phyloP scores from a whole-genome alignment of 768 basidiomycete genomes.

The Boletus subcaerulescens region DNA sequence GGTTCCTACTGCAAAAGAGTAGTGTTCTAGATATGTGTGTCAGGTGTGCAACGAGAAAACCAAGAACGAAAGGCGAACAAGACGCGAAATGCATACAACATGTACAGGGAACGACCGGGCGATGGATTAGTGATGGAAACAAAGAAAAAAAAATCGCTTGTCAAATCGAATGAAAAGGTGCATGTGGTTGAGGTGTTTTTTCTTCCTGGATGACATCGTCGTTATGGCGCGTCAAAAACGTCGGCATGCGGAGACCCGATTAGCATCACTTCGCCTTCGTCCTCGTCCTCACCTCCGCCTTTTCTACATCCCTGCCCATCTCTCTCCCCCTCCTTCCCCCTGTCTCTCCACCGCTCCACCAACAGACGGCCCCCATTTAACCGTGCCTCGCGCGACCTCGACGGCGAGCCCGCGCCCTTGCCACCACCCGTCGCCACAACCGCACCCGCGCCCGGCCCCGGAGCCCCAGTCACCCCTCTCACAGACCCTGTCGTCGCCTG shows the following conservation, averaged over 20 bases:
- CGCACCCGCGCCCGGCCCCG: not conserved
- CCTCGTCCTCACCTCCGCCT: too few relatives aligned
- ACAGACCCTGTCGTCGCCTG: slow-evolving; percentile 12
- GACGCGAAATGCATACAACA: not conserved
- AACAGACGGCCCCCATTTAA: not conserved
- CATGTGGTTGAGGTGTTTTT: not conserved
- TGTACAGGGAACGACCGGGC: not conserved
- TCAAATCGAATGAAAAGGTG: not conserved
- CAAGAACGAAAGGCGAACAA: not conserved
- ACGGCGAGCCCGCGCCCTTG: not conserved
- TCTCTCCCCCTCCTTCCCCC: not conserved
- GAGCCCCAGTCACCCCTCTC: not conserved
- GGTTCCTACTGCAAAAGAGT: too few relatives aligned
- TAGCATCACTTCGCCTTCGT: slow-evolving; percentile 18
- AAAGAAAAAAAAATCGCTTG: not conserved
- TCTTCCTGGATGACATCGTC: not conserved
- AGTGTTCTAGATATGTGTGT: not conserved
- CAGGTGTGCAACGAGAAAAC: not conserved
- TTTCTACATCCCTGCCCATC: not conserved
- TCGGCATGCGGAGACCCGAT: slow-evolving; percentile 13
- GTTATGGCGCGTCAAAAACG: slow-evolving; percentile 3
- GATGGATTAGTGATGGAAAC: not conserved
- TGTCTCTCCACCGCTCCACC: slow-evolving; percentile 3
- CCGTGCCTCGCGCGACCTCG: slow-evolving; percentile 1
- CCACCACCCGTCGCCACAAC: not conserved